Base-by-base conservation (phyloP, 2,329 filamentous ascomycete genomes). In the Anthostomella pinea region DNA sequence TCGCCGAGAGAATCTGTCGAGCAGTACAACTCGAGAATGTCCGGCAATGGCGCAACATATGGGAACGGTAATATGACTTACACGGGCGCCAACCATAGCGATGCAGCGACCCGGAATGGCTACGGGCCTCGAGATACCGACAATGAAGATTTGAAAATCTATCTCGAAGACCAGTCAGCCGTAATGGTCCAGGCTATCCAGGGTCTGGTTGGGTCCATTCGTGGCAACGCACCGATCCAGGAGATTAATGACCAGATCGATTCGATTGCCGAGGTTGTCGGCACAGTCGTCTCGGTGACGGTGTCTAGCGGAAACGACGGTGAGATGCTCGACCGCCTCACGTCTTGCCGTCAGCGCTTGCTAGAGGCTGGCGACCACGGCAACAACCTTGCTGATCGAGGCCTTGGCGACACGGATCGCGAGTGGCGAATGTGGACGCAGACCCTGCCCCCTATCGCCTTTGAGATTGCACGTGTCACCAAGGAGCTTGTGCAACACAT, bases 141-240 rank as follows among this genome's bases (percentile, higher is more conserved):
- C 46, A 59, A 65, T 17, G 71, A 76, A 46, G 75, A 78, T 43
- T 62, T 78, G 36, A 76, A 74, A 78, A 77, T 86, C 41, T 90
- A 88, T 57, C 76, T 94, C 22, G 85, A 93, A 56, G 85, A 90
- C 56, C 86, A 93, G 59, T 90, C 85, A 8, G 85, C 86, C 33
- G 68, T 81, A 3, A 73, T 95, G 41, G 83, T 93, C 17, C 80
- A 87, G 48, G 85, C 81, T 28, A 89, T 94, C 46, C 86, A 93
- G 62, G 77, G 81, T n/a, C 75, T 95, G 6, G 86, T 94, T 30
- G 74, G 76, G 35, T 79, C 79, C 19, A 83, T 89, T 44, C 82
- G 85, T 35, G 71, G 73, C 33, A 78, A 85, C 47, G 76, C 77
- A 19, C 67, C 73, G 18, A 75, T 85, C 39, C 69, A 75, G 38